phyloP scores from a whole-genome alignment of 2,329 filamentous ascomycete species.

The Aspergillus flavus region DNA sequence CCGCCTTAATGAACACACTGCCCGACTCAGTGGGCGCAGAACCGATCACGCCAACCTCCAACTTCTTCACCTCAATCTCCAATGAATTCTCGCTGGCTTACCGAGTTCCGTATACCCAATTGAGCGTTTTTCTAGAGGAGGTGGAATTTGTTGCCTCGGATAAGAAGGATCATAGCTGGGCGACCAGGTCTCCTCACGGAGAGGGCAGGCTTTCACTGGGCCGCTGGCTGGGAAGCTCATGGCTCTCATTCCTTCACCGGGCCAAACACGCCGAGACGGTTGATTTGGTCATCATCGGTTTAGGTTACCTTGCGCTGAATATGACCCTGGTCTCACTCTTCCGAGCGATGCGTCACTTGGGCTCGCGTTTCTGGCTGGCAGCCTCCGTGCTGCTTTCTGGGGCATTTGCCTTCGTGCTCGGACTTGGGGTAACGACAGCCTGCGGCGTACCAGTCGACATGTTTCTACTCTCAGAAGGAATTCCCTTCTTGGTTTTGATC shows the following conservation, averaged over 20 bases:
- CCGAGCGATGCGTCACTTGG: not conserved
- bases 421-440: not conserved
- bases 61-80: not conserved
- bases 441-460: not conserved
- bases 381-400: not conserved
- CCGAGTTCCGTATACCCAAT: not conserved
- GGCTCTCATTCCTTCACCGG: not conserved
- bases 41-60: not conserved
- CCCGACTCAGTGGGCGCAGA: not conserved
- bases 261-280: not conserved
- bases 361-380: constrained; percentile 2
- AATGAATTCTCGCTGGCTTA: not conserved
- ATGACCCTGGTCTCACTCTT: not conserved
- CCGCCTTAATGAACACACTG: not conserved
- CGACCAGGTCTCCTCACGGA: not conserved
- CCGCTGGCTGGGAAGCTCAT: not conserved
- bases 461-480: not conserved
- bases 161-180: not conserved
- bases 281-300: not conserved
- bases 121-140: not conserved
- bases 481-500: not conserved
- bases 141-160: not conserved
- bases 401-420: not conserved
- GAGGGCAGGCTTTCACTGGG: not conserved
- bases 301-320: not conserved